These are phyloP conservation scores for Echinochloa phyllopogon DNA, from an alignment of 176 grass and related monocot genomes.

Conservation along the genomic window DNA sequence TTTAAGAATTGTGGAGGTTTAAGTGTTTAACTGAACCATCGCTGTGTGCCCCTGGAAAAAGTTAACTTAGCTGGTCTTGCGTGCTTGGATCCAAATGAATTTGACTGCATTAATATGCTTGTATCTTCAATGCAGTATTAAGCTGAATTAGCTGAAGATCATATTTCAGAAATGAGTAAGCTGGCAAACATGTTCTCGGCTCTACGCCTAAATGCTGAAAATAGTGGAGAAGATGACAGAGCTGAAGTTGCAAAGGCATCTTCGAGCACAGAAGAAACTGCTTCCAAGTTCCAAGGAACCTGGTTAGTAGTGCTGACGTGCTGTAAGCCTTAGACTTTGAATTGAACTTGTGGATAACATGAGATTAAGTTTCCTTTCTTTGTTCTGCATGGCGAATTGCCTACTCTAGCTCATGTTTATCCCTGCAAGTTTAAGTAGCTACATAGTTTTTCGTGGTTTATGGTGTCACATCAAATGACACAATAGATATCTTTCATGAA, in stretches of 20 bases:
- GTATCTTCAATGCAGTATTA: background rate
- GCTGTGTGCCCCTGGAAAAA: too few relatives aligned
- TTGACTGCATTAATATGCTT: background rate
- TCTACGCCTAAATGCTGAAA: conserved; percentile 53
- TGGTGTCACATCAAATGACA: background rate
- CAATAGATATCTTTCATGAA: background rate
- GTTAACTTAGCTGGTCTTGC: too few relatives aligned
- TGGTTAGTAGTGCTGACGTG: conserved; percentile 31
- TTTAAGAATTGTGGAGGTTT: too few relatives aligned
- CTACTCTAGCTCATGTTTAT: background rate
- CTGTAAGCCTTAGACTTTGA: too few relatives aligned
- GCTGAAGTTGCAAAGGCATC: conserved; percentile 6
- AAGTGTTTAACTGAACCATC: too few relatives aligned
- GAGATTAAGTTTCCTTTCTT: background rate
- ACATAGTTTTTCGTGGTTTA: background rate
- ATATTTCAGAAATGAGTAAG: conserved; percentile 46
- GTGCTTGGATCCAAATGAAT: too few relatives aligned
- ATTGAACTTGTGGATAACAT: background rate
- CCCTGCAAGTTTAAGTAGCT: background rate
- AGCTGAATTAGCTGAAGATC: background rate
- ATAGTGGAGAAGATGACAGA: conserved; percentile 37
- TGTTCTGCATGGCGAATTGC: background rate
- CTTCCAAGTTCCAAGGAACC: conserved; percentile 23
- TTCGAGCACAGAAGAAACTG: conserved; percentile 12
- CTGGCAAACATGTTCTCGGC: conserved; percentile 53